Percentiles rank a stretch among this genome's conserved stretches.
These are phyloP conservation scores for Penicillium pulvis DNA, from an alignment of 495 filamentous ascomycete genomes.

Conservation along the genomic window DNA sequence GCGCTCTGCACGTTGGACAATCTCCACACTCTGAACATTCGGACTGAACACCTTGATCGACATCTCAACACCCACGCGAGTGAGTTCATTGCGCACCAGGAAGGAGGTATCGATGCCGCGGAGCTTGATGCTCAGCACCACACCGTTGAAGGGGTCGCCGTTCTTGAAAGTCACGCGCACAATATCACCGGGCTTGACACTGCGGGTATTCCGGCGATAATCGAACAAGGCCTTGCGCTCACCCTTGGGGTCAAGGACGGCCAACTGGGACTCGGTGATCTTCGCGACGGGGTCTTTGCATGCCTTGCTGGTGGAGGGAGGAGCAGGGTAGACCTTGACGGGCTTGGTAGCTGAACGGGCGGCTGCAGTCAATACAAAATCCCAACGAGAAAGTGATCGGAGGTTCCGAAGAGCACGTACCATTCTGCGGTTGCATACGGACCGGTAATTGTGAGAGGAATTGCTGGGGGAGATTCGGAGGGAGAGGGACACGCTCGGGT, in stretches of 20 bases:
- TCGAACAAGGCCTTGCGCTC: conserved; percentile 80
- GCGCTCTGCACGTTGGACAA: conserved; percentile 83
- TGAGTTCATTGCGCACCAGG: conserved; percentile 79
- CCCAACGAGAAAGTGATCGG: neutral
- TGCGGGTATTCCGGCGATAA: conserved; percentile 67
- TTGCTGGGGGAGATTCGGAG: conserved; percentile 40
- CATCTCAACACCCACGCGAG: conserved; percentile 91
- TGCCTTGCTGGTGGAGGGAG: conserved; percentile 40
- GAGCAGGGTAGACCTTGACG: conserved; percentile 57
- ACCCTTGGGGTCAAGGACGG: conserved; percentile 77
- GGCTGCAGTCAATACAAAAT: conserved; percentile 21
- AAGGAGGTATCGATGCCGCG: conserved; percentile 84
- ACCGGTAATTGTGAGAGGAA: conserved; percentile 47
- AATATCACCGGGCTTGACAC: conserved; percentile 80
- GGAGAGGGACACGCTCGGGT: conserved; percentile 41
- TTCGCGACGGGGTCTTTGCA: conserved; percentile 63
- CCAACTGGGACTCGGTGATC: conserved; percentile 66
- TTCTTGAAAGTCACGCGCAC: conserved; percentile 79
- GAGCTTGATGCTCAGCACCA: conserved; percentile 80
- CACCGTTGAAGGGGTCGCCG: conserved; percentile 88
- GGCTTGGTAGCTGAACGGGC: conserved; percentile 38
- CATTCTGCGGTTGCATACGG: conserved; percentile 37
- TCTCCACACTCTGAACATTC: conserved; percentile 86
- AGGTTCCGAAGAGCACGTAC: conserved; percentile 22
- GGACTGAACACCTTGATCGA: conserved; percentile 93